A percentile compares a stretch with the other conserved stretches of the same genome.
Conservation (phyloP, 2,329 filamentous ascomycete species). For the Ascosphaera apis region DNA sequence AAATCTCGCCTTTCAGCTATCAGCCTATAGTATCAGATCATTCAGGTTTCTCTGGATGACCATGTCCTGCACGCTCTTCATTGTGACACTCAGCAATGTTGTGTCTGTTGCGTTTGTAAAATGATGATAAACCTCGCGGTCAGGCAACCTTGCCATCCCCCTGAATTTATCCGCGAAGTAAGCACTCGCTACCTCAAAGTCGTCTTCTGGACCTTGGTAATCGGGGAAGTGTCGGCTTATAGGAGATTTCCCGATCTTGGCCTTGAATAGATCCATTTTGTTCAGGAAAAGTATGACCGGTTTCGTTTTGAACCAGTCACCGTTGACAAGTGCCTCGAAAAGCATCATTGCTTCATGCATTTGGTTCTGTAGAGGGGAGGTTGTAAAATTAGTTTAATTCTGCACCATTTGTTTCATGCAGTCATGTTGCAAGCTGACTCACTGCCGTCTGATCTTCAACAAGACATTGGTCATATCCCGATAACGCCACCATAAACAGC, state of each 20-base stretch:
- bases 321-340: conserved; percentile 51
- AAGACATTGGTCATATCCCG: conserved; percentile 85
- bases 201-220: conserved; percentile 49
- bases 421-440: conserved; percentile 49
- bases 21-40: conserved; percentile 49
- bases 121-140: conserved; percentile 35
- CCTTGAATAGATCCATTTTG: conserved; percentile 55
- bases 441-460: conserved; percentile 88
- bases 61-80: conserved; percentile 71
- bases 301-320: conserved; percentile 48
- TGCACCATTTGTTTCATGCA: too few relatives aligned
- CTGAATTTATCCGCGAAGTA: conserved; percentile 68
- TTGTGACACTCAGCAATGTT: conserved; percentile 63
- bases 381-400: too few relatives aligned
- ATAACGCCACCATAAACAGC: conserved; percentile 89
- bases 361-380: conserved; percentile 33
- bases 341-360: conserved; percentile 51
- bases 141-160: conserved; percentile 42
- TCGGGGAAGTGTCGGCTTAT: conserved; percentile 60
- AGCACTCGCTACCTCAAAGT: conserved; percentile 52
- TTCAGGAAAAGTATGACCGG: conserved; percentile 52
- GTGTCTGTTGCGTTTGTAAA: conserved; percentile 40
- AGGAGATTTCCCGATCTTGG: conserved; percentile 48
- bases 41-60: conserved; percentile 67
- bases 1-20: conserved; percentile 1